Percentiles rank a stretch among this genome's conserved stretches.
These are phyloP conservation scores for Elaeagnus macrophylla DNA, from an alignment of 306 rosid genomes.

Conservation along the genomic window DNA sequence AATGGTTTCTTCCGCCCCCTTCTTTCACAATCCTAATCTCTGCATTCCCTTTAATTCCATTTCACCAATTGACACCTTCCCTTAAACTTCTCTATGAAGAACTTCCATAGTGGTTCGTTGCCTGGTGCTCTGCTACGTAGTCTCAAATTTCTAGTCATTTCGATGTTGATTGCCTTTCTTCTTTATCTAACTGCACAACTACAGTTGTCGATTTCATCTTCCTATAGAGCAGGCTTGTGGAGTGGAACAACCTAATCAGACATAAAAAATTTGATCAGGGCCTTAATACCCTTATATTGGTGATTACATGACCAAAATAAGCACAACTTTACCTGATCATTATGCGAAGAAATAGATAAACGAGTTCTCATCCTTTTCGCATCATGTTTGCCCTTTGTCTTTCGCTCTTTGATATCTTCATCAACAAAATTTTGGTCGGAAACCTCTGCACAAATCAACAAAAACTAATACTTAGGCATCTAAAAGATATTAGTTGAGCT, in stretches of 20 bases:
- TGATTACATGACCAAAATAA: neutral
- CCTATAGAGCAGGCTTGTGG: neutral
- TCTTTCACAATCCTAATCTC: too few species aligned
- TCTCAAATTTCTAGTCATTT: too few species aligned
- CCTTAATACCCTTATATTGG: too few species aligned
- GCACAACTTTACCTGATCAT: slow-evolving; percentile 10
- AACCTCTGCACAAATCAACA: slow-evolving; percentile 17
- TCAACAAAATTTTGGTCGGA: slow-evolving; percentile 23
- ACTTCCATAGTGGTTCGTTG: too few species aligned
- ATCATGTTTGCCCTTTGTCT: neutral
- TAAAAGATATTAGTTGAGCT: neutral
- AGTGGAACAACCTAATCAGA: slow-evolving; percentile 15
- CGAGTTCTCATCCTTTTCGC: slow-evolving; percentile 7
- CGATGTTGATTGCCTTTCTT: too few species aligned
- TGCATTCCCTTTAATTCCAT: too few species aligned
- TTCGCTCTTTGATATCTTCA: slow-evolving; percentile 6
- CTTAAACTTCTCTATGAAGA: too few species aligned
- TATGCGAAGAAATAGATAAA: neutral
- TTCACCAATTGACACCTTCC: too few species aligned
- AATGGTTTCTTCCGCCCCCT: too few species aligned
- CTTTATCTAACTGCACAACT: neutral
- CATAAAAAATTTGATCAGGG: too few species aligned
- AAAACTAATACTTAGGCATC: neutral
- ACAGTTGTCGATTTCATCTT: neutral
- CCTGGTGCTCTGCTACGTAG: too few species aligned